Percentiles rank a stretch among this genome's conserved stretches.
phyloP scores from a whole-genome alignment of 495 filamentous ascomycete genomes.

The Aspergillus wentii region DNA sequence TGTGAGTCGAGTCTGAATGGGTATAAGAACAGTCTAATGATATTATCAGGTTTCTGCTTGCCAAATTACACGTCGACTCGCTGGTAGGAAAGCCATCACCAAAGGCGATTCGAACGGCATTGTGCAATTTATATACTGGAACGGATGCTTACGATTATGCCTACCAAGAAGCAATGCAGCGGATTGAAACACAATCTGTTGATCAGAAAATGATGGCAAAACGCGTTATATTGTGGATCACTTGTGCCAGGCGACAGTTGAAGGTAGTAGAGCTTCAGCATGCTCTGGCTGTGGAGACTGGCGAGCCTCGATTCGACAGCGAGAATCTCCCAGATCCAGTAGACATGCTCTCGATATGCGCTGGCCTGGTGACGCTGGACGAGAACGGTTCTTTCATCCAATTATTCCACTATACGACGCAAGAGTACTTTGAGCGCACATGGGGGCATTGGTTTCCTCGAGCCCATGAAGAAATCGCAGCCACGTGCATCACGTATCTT shows the following conservation, averaged over 20 bases:
- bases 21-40: too few species aligned
- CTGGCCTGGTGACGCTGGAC: slow-evolving; percentile 6
- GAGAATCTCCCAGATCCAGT: slow-evolving; percentile 2
- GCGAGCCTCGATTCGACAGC: neutral
- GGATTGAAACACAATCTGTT: neutral
- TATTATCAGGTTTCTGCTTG: slow-evolving; percentile 11
- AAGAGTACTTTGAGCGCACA: too few species aligned
- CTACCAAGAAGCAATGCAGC: neutral
- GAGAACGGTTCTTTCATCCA: too few species aligned
- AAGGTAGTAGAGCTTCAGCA: neutral
- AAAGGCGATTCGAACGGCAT: slow-evolving; percentile 1
- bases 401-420: too few species aligned
- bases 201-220: neutral
- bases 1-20: slow-evolving; percentile 1
- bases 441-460: too few species aligned
- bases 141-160: neutral
- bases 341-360: slow-evolving; percentile 2
- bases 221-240: neutral
- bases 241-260: neutral
- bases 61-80: slow-evolving; percentile 6
- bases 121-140: neutral
- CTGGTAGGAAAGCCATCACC: slow-evolving; percentile 3
- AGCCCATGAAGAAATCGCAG: too few species aligned
- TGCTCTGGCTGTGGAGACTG: slow-evolving; percentile 3
- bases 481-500: too few species aligned